These are phyloP conservation scores for Myxozyma vanderwaltii DNA, from an alignment of 805 yeast genomes.

Conservation along the genomic window DNA sequence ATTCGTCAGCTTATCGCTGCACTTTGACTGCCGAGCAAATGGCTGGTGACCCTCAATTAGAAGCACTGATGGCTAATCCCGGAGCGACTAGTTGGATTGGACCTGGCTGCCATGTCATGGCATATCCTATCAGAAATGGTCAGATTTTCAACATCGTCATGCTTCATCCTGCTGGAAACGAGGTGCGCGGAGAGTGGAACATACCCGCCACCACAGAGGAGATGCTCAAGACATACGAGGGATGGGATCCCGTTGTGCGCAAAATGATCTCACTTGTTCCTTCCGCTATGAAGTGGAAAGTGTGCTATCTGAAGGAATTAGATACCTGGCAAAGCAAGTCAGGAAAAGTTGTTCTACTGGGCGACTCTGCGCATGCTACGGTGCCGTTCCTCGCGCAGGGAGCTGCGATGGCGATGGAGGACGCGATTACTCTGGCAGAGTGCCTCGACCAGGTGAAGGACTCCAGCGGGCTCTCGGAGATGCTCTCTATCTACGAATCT, in stretches of 20 bases:
- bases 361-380: constrained; percentile 46
- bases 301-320: constrained; percentile 38
- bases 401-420: constrained; percentile 24
- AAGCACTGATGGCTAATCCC: constrained; percentile 13
- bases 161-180: constrained; percentile 18
- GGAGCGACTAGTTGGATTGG: constrained; percentile 25
- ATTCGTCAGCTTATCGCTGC: constrained; percentile 21
- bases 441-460: constrained; percentile 8
- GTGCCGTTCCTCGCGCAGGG: constrained; percentile 40
- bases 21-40: constrained; percentile 10
- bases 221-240: constrained; percentile 33
- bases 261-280: constrained; percentile 34
- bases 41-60: constrained; percentile 15
- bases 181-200: constrained; percentile 5
- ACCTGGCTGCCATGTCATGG: constrained; percentile 26
- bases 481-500: constrained; percentile 13
- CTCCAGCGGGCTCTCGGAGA: not conserved
- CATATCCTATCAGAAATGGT: constrained; percentile 17
- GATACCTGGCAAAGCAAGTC: constrained; percentile 39
- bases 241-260: constrained; percentile 40
- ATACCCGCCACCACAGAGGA: constrained; percentile 35
- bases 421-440: constrained; percentile 14
- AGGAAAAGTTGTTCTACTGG: constrained; percentile 42
- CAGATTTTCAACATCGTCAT: constrained; percentile 23
- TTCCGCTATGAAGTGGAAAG: constrained; percentile 38